Percentiles rank a stretch among this genome's conserved stretches.
phyloP scores from a whole-genome alignment of 1,284 basidiomycete species.

The Ceratobasidium sp. region DNA sequence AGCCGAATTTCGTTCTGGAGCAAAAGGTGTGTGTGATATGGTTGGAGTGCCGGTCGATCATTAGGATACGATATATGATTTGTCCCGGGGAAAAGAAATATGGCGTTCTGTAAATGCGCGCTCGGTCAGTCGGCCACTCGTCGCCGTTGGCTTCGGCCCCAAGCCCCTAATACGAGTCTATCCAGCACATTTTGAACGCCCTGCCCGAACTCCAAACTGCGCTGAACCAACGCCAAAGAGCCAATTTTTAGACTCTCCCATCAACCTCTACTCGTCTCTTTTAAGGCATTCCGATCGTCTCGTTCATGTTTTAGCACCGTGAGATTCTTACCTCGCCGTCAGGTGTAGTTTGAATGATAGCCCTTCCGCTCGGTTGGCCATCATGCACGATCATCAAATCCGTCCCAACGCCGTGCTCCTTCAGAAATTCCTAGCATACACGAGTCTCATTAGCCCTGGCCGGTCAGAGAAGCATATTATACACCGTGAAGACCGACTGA shows the following conservation, averaged over 20 bases:
- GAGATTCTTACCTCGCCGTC: constrained; percentile 39
- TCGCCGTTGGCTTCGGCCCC: not conserved
- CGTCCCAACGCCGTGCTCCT: constrained; percentile 36
- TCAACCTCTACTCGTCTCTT: constrained; percentile 1
- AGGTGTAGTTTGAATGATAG: constrained; percentile 42
- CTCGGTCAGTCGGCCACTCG: constrained; percentile 7
- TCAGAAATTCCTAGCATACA: constrained; percentile 27
- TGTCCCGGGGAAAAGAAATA: constrained; percentile 42
- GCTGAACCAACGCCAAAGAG: not conserved
- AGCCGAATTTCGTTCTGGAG: constrained; percentile 70
- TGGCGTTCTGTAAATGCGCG: constrained; percentile 30
- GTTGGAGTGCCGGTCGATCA: constrained; percentile 31
- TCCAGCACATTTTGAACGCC: constrained; percentile 66
- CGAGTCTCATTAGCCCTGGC: constrained; percentile 3
- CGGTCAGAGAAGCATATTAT: not conserved
- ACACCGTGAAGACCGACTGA: constrained; percentile 22
- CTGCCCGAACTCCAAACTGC: constrained; percentile 50
- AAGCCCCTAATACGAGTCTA: constrained; percentile 61
- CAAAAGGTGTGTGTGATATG: constrained; percentile 60
- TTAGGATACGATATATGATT: constrained; percentile 35
- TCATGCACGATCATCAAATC: constrained; percentile 44
- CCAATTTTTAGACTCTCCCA: not conserved
- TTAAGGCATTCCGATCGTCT: not conserved
- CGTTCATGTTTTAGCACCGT: not conserved
- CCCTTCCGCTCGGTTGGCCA: constrained; percentile 38